phyloP scores from a whole-genome alignment of 306 rosid genomes.

The Inga oerstediana region DNA sequence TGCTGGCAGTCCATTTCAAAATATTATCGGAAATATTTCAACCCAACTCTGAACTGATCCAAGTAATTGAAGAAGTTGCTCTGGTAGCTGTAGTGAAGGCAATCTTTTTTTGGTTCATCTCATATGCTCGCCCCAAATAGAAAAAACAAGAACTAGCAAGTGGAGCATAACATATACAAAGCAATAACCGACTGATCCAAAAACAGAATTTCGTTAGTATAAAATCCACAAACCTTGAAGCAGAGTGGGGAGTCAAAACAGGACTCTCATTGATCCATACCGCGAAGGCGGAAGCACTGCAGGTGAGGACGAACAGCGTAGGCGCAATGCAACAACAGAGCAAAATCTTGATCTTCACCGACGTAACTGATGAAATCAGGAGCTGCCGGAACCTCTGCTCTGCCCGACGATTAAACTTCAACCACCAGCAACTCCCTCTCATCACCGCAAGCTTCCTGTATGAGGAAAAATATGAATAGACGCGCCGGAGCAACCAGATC shows the following conservation, averaged over 20 bases:
- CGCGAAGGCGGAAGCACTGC: constrained; percentile 53
- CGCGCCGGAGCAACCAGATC: constrained; percentile 26
- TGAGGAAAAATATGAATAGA: background rate
- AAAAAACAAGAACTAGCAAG: background rate
- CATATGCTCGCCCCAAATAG: constrained; percentile 13
- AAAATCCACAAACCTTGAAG: constrained; percentile 59
- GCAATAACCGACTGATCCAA: background rate
- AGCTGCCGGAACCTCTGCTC: constrained; percentile 67
- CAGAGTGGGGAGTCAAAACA: constrained; percentile 38
- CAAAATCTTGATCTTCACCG: constrained; percentile 73
- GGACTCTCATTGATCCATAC: constrained; percentile 51
- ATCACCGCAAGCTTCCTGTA: constrained; percentile 34
- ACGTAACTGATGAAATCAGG: constrained; percentile 64
- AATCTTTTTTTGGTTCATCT: background rate
- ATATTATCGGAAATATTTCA: constrained; percentile 5
- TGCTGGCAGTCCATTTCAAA: background rate
- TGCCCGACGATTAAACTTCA: constrained; percentile 59
- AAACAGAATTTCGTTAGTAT: background rate
- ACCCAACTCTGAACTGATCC: constrained; percentile 24
- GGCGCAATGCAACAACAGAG: constrained; percentile 64
- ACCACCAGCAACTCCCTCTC: constrained; percentile 64
- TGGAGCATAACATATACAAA: constrained; percentile 5
- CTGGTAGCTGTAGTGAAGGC: background rate
- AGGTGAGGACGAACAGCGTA: constrained; percentile 52
- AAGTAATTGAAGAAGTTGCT: background rate